Conservation (phyloP, 2,329 filamentous ascomycete species). For the Exutisphaerella laricina region DNA sequence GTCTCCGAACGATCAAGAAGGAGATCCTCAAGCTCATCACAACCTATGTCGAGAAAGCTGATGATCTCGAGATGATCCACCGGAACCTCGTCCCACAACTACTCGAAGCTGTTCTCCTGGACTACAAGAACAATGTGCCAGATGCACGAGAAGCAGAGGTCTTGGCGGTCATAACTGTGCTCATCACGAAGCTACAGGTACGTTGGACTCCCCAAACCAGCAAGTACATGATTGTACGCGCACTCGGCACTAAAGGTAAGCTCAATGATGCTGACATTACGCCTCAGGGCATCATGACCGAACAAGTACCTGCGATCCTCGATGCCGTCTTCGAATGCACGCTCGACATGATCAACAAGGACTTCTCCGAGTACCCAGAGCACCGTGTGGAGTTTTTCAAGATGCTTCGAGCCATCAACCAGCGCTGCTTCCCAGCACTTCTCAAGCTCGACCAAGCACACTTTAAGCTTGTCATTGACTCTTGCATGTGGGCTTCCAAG, state of each 20-base stretch:
- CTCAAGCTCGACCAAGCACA: conserved; percentile 91
- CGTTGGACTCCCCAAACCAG: conserved; percentile 54
- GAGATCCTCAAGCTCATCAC: conserved; percentile 98
- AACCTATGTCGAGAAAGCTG: conserved; percentile 95
- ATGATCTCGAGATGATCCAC: conserved; percentile 89
- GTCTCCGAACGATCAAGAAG: conserved; percentile 96
- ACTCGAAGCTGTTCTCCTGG: conserved; percentile 84
- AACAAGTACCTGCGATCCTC: conserved; percentile 96
- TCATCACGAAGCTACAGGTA: conserved; percentile 94
- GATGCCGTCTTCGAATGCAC: conserved; percentile 98
- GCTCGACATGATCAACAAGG: conserved; percentile 99
- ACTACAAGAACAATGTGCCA: conserved; percentile 95
- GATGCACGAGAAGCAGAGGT: conserved; percentile 96
- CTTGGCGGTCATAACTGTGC: conserved; percentile 93
- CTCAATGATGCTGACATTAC: conserved; percentile 26
- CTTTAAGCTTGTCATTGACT: conserved; percentile 99
- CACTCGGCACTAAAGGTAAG: conserved; percentile 17
- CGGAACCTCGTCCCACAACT: conserved; percentile 93
- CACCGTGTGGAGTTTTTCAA: conserved; percentile 99
- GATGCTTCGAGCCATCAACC: conserved; percentile 87
- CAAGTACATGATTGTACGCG: conserved; percentile 44
- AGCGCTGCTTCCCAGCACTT: conserved; percentile 93
- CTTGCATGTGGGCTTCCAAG: conserved; percentile 99
- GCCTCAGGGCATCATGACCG: conserved; percentile 82
- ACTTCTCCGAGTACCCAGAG: conserved; percentile 98